Base-by-base conservation (phyloP, 495 filamentous ascomycete genomes). In the Annulohypoxylon moriforme region DNA sequence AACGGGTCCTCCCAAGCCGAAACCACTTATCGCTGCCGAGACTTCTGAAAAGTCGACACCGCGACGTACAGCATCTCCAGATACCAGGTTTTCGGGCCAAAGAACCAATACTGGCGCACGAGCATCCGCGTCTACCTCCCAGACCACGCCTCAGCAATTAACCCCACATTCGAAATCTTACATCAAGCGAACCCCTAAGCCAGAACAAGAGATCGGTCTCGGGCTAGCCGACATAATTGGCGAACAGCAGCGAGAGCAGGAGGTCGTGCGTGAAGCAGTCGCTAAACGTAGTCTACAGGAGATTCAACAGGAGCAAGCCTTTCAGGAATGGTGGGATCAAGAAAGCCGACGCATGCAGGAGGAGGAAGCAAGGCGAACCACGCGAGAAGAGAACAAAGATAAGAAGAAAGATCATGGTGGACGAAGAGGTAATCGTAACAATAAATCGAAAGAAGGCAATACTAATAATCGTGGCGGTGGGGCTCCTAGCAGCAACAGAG, bases 321-420 rank as follows among this genome's bases (percentile, higher is more conserved):
- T 99, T 79, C 92, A 97, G 78, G 90, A 95, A 76, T 99, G 96
- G 96, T 99, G 96, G 96, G 94, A 98, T 69, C 88, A 91, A 62
- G 96, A 99, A 77, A 94, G 91, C 76, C 86, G 87, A 71, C 86
- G 91, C 52, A 82, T 82, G 64, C 85, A 87, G 61, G 89, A 90
- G 50, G 85, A 93, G 40, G 90, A 91, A 14, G 91, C 90, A 59
- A 82, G 79, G 38, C 64, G 76, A 64, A 13, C 72, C 16, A 71
- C 64, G 29, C 69, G 77, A 31, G 77, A 80, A 50, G 77, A 67
- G 49, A 68, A 66, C 13, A 76, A 73, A 62, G 69, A 75, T 14
- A 77, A 79, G 57, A 71, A 73, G 24, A 75, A 74, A 34, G 67
- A 71, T 4, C 38, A 49, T 22, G 34, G 66, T 11, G 62, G 71